These are phyloP conservation scores for Corymbia citriodora DNA, from an alignment of 441 rosid species.

Conservation along the genomic window DNA sequence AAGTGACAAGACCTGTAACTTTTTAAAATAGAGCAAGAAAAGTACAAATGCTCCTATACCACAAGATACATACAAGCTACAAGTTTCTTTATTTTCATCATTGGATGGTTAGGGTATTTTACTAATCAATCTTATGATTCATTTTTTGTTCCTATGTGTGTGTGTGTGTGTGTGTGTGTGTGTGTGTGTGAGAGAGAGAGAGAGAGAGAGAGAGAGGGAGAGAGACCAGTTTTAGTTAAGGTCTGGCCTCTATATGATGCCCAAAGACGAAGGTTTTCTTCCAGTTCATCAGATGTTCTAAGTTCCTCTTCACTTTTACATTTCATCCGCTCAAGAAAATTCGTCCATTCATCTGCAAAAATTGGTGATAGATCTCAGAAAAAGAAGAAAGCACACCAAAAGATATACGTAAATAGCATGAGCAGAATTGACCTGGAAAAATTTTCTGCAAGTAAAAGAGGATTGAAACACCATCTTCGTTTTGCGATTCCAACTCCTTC, in stretches of 20 bases:
- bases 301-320: conserved; percentile 63
- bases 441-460: conserved; percentile 90
- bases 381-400: neutral
- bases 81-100: neutral
- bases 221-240: conserved; percentile 83
- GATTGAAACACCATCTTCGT: conserved; percentile 97
- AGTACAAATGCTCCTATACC: neutral
- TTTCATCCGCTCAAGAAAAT: conserved; percentile 75
- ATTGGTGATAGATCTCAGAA: neutral
- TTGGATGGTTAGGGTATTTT: no score
- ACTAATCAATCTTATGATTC: no score
- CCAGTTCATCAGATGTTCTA: conserved; percentile 47
- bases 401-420: neutral
- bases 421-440: neutral
- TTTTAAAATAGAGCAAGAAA: neutral
- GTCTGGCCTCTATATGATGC: conserved; percentile 99
- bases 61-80: neutral
- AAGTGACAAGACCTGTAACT: no score
- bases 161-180: no score
- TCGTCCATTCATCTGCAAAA: conserved; percentile 82
- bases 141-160: no score
- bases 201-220: conserved; percentile 4
- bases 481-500: conserved; percentile 61
- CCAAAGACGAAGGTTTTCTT: conserved; percentile 91
- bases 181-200: no score